Conservation (phyloP, 305 asterid genomes). For the Solanum aculeatissimum region DNA sequence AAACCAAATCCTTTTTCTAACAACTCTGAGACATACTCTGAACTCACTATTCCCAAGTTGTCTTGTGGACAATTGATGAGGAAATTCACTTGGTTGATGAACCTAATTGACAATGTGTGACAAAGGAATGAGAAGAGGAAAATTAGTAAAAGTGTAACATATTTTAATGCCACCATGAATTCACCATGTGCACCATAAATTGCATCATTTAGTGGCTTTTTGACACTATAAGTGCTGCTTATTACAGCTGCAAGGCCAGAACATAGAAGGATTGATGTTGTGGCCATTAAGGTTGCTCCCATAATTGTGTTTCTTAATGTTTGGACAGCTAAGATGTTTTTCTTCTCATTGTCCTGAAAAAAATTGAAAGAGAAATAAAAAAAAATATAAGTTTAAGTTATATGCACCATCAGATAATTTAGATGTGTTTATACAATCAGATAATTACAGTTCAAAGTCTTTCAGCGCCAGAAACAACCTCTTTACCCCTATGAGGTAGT, state of each 20-base stretch:
- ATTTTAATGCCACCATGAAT: conserved; percentile 61
- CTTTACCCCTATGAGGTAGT: too few relatives aligned
- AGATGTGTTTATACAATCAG: background rate
- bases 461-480: too few relatives aligned
- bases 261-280: conserved; percentile 70
- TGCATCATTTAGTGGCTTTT: conserved; percentile 51
- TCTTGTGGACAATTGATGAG: conserved; percentile 58
- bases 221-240: conserved; percentile 69
- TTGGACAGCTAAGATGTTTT: conserved; percentile 77
- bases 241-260: conserved; percentile 67
- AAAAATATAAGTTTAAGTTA: background rate
- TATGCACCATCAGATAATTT: too few relatives aligned
- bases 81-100: conserved; percentile 66
- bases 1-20: conserved; percentile 58
- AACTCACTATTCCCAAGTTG: conserved; percentile 20
- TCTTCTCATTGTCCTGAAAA: conserved; percentile 83
- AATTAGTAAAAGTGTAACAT: conserved; percentile 43
- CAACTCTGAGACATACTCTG: conserved; percentile 55
- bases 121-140: conserved; percentile 66
- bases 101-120: conserved; percentile 59
- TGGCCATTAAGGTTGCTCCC: conserved; percentile 89
- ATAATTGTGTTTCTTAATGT: conserved; percentile 67
- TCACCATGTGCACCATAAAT: conserved; percentile 78
- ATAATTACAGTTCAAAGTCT: too few relatives aligned
- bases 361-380: background rate